Evolutionary conservation across 2,329 filamentous ascomycete genomes (phyloP), one percentile per base, ranked within the genome.

Genomic region (Sporothrix dimorphospora): DNA sequence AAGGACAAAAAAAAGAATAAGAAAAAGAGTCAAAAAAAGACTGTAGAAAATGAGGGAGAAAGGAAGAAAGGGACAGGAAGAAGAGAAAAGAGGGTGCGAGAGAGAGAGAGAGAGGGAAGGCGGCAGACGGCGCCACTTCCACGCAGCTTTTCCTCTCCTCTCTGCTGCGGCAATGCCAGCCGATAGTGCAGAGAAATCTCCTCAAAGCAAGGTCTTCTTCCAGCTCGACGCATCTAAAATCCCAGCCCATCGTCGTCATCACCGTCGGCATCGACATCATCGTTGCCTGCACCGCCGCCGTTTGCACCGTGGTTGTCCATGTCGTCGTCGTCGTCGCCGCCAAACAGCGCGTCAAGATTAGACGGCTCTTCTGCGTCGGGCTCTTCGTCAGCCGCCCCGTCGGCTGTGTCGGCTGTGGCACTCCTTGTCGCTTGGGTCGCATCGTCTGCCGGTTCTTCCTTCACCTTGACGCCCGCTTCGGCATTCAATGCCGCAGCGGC

Each of bases 341-440:
- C 72, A 69, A 73, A 73, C 12, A 73, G 72, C 7, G 63, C 72
- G 40, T 73, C 72, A 16, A 73, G 47, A 19, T 49, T 57, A 0
- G 72, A 73, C 12, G 71, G 71, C 57, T 72, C 71, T n/a, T 72
- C 71, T 5, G 34, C 61, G 21, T 73, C 72, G 12, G 61, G 69
- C 53, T 72, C 71, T n/a, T 71, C 71, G 14, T 69, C 67, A 3
- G 24, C 70, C 4, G 19, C 61, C 6, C 34, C 61, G 9, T 59
- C 61, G n/a, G 66, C 34, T 14, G 53, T 19, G 8, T 67, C 51
- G 6, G 70, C 45, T 9, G 63, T 34, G 9, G 16, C 49, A 14
- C 40, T 42, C 12, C 55, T 34, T 14, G 45, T 11, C 12, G 38
- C 34, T 3, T 24, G 55, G 7, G 69, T 47, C 30, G 51, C 47